Conservation (phyloP, 116 monocot genomes). For the Zostera marina region DNA sequence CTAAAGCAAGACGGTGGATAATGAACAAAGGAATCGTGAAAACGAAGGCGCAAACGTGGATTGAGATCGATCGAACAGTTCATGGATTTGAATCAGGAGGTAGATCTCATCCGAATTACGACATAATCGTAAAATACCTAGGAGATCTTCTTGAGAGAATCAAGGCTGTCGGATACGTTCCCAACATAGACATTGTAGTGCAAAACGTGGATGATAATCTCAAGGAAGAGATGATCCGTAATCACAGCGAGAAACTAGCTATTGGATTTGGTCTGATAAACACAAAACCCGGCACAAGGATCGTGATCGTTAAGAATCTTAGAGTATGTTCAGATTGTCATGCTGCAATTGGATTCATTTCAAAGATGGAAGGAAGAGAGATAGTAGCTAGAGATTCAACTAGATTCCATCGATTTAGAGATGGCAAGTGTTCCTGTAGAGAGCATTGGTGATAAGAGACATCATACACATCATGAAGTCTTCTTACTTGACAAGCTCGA, state of each 20-base stretch:
- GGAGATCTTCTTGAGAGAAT: constrained; percentile 1
- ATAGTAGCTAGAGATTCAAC: constrained; percentile 5
- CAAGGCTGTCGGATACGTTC: constrained; percentile 2
- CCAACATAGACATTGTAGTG: constrained; percentile 2
- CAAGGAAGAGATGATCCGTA: neutral
- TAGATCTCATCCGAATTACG: constrained; percentile 5
- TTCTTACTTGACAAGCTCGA: constrained; percentile 22
- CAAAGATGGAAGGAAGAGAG: constrained; percentile 3
- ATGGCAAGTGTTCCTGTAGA: constrained; percentile 6
- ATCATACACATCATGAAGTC: neutral
- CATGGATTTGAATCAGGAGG: constrained; percentile 9
- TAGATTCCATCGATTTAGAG: constrained; percentile 8
- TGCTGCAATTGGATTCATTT: constrained; percentile 3
- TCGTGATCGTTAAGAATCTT: constrained; percentile 5
- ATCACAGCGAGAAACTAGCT: constrained; percentile 10
- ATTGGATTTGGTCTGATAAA: constrained; percentile 2
- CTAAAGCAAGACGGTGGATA: constrained; percentile 4
- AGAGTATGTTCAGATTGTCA: constrained; percentile 10
- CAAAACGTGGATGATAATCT: constrained; percentile 5
- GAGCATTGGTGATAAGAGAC: constrained; percentile 4
- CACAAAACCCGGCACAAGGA: constrained; percentile 3
- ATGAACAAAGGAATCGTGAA: constrained; percentile 2
- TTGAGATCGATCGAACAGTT: constrained; percentile 4
- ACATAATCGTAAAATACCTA: neutral
- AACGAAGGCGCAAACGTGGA: constrained; percentile 6